Base-by-base conservation (phyloP, 345 rosid species). In the Gossypium anomalum region DNA sequence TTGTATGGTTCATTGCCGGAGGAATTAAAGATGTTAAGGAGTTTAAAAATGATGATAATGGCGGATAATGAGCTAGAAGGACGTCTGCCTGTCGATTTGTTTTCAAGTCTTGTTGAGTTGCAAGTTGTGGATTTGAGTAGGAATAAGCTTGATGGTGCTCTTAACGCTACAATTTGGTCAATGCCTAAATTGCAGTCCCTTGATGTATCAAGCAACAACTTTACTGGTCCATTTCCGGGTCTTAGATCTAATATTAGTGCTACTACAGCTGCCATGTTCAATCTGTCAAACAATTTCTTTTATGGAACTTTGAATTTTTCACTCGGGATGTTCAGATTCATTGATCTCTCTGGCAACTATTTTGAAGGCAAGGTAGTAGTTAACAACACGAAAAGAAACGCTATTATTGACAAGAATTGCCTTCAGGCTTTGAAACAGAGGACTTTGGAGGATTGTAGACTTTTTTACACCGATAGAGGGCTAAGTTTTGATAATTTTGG, bases 291-390 rank as follows among this genome's bases (percentile, higher is more conserved):
- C 41, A 94, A 94, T 83, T 80, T 82, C 85, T 79, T 94, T 13
- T 91, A 90, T 78, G 95, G 97, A 55, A 69, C 57, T 73, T 82
- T 94, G 80, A 78, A 78, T 48, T 78, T 83, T 63, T 45, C 81
- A 44, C 75, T 87, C 52, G 73, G 76, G 77, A 79, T 84, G 73
- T 89, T 87, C 68, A 66, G 72, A 64, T 78, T 65, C 11, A 67
- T 82, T 67, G 97, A 94, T 81, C 80, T 94, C 73, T 87, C 97
- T 9, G 84, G 83, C 56, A 94, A 94, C 86, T 94, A 34, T 70
- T 86, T 94, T 47, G 82, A 91, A 87, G 98, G 98, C 56, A 72
- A 55, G 64, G 84, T 88, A 66, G 85, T 83, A 8, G 76, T 78
- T 4, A 29, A 34, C 41, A 34, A 34, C 41, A 5, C 47, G 44